Evolutionary conservation across 805 yeast species (phyloP).

Genomic region (Lipomyces mesembrius): DNA sequence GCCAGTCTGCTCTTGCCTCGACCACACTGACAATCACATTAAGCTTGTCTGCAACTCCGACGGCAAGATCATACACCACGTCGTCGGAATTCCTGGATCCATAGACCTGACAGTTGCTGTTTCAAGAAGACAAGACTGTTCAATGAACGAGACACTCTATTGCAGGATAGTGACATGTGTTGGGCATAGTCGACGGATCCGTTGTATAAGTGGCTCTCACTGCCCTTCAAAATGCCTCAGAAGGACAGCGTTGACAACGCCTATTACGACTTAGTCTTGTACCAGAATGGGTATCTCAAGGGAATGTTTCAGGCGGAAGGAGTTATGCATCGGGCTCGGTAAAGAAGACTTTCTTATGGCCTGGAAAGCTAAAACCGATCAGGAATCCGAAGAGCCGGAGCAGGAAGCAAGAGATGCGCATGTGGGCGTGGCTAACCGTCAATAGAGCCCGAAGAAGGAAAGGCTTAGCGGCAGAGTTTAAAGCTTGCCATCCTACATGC

Average conservation of each 20-base stretch:
- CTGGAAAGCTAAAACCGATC: not conserved
- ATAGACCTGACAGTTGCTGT: no score
- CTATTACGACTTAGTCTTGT: not conserved
- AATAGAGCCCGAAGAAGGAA: not conserved
- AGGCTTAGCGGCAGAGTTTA: not conserved
- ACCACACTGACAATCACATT: no score
- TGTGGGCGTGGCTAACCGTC: not conserved
- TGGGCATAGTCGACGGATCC: conserved; percentile 3
- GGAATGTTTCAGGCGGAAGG: not conserved
- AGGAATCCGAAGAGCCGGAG: not conserved
- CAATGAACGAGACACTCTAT: not conserved
- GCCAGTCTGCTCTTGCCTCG: not conserved
- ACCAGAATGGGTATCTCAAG: not conserved
- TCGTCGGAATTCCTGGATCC: no score
- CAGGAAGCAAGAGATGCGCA: not conserved
- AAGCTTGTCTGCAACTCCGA: no score
- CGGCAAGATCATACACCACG: no score
- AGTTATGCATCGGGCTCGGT: not conserved
- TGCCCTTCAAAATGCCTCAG: not conserved
- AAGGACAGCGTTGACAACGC: not conserved
- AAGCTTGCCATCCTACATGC: not conserved
- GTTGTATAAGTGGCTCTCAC: not conserved
- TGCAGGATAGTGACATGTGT: not conserved
- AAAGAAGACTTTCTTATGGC: not conserved
- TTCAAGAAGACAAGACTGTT: no score